Base-by-base conservation (phyloP, 305 asterid species). In the Andrographis paniculata region DNA sequence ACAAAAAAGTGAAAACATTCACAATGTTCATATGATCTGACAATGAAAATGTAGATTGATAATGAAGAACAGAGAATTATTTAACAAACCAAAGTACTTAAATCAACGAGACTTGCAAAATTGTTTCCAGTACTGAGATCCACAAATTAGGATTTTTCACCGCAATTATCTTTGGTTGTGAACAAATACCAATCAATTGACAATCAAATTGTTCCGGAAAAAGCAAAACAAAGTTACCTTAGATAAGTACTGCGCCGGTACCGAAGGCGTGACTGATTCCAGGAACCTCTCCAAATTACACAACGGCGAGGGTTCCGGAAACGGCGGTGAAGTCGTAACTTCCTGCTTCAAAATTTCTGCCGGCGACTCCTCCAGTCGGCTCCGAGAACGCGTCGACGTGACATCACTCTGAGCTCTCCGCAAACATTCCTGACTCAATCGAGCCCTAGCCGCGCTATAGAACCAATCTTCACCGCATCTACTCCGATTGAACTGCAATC, bases 401-500 rank as follows among this genome's bases (percentile, higher is more conserved):
- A 56, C 78, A 58, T 77, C 80, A 64, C 85, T 82, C 69, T 79
- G 83, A 50, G 77, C 84, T 77, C 87, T 69, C 52, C 79, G 72
- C 52, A 73, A 53, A 66, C 47, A 56, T 64, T 79, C 87, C 40
- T 66, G 74, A 51, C 63, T 79, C 75, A 74, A 63, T 40, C 82
- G 80, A 56, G 89, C 80, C 73, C 66, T 82, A 1, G 88, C 79
- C 33, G 78, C 82, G 73, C 87, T 74, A 68, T 78, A 79, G 73
- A 82, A 82, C 59, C 93, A 73, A 76, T 76, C 93, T 31, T 85
- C 95, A 19, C 83, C 91, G 36, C 80, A 74, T 64, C 78, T 73
- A 74, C 82, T 82, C 78, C 85, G 56, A 69, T 74, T 75, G 67
- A 82, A 78, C 78, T 81, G 94, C 77, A 85, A 61, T 56, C 98